These are phyloP conservation scores for Biscogniauxia mediterranea DNA, from an alignment of 2,329 filamentous ascomycete genomes.

Conservation along the genomic window DNA sequence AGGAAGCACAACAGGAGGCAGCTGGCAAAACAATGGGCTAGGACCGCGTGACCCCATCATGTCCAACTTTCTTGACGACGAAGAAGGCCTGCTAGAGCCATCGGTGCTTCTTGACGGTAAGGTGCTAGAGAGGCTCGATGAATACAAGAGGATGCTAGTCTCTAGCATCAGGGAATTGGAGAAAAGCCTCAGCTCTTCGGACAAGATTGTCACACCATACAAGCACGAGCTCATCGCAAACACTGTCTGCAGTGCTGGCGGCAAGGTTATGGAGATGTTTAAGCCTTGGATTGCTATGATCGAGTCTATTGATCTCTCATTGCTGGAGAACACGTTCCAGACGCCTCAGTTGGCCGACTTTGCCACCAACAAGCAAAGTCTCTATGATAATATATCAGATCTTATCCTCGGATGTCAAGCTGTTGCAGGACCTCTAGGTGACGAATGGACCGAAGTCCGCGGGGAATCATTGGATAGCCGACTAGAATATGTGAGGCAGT, in stretches of 20 bases:
- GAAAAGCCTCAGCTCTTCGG: slow-evolving; percentile 72
- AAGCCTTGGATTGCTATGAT: slow-evolving; percentile 86
- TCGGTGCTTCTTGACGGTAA: slow-evolving; percentile 71
- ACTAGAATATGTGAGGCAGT: slow-evolving; percentile 74
- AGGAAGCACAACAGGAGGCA: slow-evolving; percentile 78
- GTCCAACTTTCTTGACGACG: slow-evolving; percentile 83
- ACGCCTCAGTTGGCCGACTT: slow-evolving; percentile 87
- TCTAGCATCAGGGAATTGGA: slow-evolving; percentile 84
- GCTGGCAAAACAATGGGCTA: slow-evolving; percentile 75
- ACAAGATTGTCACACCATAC: slow-evolving; percentile 77
- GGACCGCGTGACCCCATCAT: slow-evolving; percentile 68
- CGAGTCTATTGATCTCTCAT: slow-evolving; percentile 86
- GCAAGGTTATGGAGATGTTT: slow-evolving; percentile 82
- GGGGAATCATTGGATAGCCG: slow-evolving; percentile 87
- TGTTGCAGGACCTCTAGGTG: slow-evolving; percentile 84
- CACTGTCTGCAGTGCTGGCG: slow-evolving; percentile 73
- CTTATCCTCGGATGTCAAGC: slow-evolving; percentile 84
- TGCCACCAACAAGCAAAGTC: slow-evolving; percentile 82
- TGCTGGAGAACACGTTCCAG: slow-evolving; percentile 73
- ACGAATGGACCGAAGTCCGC: slow-evolving; percentile 94
- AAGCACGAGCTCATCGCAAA: slow-evolving; percentile 80
- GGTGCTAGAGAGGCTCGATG: slow-evolving; percentile 79
- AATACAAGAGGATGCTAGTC: slow-evolving; percentile 81
- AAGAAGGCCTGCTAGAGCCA: slow-evolving; percentile 70
- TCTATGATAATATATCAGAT: slow-evolving; percentile 92